Evolutionary conservation across 225 moss, liverwort and hornwort genomes (phyloP), one percentile per base, ranked within the genome.

Genomic region (Straminergon stramineum): DNA sequence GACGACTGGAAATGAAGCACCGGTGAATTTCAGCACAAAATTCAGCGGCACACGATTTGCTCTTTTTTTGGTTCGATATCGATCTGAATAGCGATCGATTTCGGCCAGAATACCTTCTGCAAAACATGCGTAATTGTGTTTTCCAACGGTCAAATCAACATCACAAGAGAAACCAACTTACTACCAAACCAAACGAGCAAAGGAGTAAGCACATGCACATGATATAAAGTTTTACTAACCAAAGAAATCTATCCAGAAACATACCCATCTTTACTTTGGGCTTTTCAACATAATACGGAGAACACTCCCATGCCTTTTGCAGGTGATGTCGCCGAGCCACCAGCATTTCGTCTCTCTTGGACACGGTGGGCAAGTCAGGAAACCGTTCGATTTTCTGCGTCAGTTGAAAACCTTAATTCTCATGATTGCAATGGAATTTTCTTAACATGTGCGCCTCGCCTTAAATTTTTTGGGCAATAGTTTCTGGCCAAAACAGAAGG

Each of bases 11-110:
- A 99, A 99, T 87, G 95, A 95, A 62, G 96, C 96, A 67, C 96
- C 93, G 53, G 93, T 95, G 58, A 99, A 91, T 87, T 97, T 99
- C 88, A 99, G 94, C 85, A 97, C 96, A 86, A 96, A 96, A 69
- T 92, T 95, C 87, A 98, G 92, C 32, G 96, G 95, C 48, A 95
- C 95, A 65, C 96, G 97, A 79, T 96, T 96, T 30, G 94, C 94
- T 93, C 97, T 93, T 96, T 92, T 73, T 92, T 94, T 94, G 71
- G 88, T 93, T 92, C 95, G 96, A 85, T 99, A 99, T 55, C 96
- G 94, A 90, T 99, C 98, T 17, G 98, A 99, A 89, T 99, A 99
- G 55, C 97, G 95, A 75, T 97, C 96, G 85, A 99, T 95, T 86
- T 99, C 97, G 56, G 96, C 96, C 71, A 95, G 96, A 77, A 96